Conservation (phyloP, 2,329 filamentous ascomycete species). For the Purpureocillium lavendulum region DNA sequence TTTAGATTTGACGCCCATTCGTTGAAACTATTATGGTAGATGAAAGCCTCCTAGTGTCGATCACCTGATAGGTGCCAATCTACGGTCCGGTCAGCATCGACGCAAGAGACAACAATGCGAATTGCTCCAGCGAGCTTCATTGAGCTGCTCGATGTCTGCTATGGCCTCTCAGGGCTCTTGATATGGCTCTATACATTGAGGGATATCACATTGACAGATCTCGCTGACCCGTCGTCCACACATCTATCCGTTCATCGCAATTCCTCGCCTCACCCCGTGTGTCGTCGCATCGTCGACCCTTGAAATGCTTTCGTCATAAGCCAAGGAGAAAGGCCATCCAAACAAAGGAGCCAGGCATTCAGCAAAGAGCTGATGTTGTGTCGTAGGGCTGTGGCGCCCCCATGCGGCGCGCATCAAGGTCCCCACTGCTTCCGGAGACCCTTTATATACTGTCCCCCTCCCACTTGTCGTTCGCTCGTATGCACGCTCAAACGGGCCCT, state of each 20-base stretch:
- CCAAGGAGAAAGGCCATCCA: not conserved
- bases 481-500: not conserved
- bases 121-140: too few species aligned
- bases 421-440: not conserved
- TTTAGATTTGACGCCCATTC: too few species aligned
- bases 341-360: not conserved
- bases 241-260: not conserved
- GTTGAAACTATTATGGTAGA: too few species aligned
- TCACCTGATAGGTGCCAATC: too few species aligned
- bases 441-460: not conserved
- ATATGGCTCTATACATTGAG: slow-evolving; percentile 6
- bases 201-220: slow-evolving; percentile 2
- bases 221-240: slow-evolving; percentile 1
- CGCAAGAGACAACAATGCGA: too few species aligned
- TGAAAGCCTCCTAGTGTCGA: too few species aligned
- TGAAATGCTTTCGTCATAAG: not conserved
- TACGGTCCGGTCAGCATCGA: too few species aligned
- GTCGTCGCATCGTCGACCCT: not conserved
- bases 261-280: not conserved
- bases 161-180: not conserved
- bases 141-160: not conserved
- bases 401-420: not conserved
- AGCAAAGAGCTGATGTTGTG: not conserved
- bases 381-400: too few species aligned
- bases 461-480: not conserved